Conservation (phyloP, 169 alveolate species). For the Cytauxzoon felis region DNA sequence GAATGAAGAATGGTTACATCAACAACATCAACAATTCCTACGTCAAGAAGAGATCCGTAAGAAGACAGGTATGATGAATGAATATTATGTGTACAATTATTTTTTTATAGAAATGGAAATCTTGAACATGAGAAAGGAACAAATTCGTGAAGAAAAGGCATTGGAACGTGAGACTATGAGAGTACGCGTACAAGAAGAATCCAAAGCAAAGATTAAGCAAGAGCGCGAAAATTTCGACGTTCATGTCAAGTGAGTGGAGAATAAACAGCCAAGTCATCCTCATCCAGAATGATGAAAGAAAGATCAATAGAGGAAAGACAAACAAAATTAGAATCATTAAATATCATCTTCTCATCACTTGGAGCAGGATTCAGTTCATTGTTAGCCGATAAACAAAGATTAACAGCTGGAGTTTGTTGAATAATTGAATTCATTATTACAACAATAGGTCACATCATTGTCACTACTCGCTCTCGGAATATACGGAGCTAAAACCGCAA, state of each 20-base stretch:
- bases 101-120: constrained; percentile 74
- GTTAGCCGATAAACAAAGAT: constrained; percentile 70
- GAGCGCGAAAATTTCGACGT: constrained; percentile 79
- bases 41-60: constrained; percentile 85
- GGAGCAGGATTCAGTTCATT: constrained; percentile 73
- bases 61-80: constrained; percentile 71
- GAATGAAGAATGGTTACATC: constrained; percentile 88
- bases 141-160: constrained; percentile 70
- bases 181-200: constrained; percentile 80
- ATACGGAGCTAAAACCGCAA: constrained; percentile 73
- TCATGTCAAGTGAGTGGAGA: constrained; percentile 49
- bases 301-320: constrained; percentile 84
- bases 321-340: constrained; percentile 85
- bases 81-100: constrained; percentile 57
- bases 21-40: constrained; percentile 88
- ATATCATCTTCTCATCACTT: constrained; percentile 76
- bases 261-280: neutral
- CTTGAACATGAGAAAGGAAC: constrained; percentile 71
- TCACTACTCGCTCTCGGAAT: constrained; percentile 77
- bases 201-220: constrained; percentile 71
- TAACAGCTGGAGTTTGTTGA: constrained; percentile 56
- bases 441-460: constrained; percentile 58
- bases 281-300: constrained; percentile 70
- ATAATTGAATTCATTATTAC: neutral
- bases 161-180: constrained; percentile 84